These are phyloP conservation scores for Gloeostereum incarnatum DNA, from an alignment of 768 basidiomycete species.

Conservation along the genomic window DNA sequence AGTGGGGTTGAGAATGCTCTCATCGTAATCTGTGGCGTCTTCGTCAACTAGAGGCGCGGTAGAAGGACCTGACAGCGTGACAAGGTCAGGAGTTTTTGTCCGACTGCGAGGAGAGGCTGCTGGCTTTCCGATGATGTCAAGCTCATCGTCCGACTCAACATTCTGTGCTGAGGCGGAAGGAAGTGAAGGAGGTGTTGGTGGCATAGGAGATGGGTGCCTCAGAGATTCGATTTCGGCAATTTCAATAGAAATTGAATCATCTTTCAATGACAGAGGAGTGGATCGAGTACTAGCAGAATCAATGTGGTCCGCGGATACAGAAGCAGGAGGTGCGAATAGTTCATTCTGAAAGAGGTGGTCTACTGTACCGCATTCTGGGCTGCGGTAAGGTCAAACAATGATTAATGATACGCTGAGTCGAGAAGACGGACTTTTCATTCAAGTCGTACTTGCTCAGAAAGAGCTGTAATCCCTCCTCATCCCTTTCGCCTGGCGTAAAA, in stretches of 20 bases:
- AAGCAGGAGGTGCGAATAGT: constrained; percentile 2
- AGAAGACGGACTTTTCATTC: constrained; percentile 31
- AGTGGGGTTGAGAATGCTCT: no score
- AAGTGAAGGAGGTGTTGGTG: background rate
- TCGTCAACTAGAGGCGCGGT: no score
- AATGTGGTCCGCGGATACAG: background rate
- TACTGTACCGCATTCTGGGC: constrained; percentile 24
- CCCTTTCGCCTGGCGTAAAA: constrained; percentile 26
- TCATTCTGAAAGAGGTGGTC: constrained; percentile 6
- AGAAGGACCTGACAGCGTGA: no score
- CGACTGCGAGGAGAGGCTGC: no score
- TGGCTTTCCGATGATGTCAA: constrained; percentile 28
- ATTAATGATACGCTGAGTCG: constrained; percentile 2
- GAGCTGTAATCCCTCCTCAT: constrained; percentile 30
- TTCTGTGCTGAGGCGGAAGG: constrained; percentile 3
- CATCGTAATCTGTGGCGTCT: no score
- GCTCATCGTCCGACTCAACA: constrained; percentile 18
- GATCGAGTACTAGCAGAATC: background rate
- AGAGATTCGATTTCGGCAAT: constrained; percentile 2
- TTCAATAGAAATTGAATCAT: constrained; percentile 5
- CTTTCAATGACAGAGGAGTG: background rate
- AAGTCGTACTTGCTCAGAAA: constrained; percentile 56
- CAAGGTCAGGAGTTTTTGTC: no score
- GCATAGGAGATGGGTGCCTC: background rate
- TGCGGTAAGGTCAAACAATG: constrained; percentile 10